phyloP scores from a whole-genome alignment of 257 asterid species.

The Solanum lycopersicoides region DNA sequence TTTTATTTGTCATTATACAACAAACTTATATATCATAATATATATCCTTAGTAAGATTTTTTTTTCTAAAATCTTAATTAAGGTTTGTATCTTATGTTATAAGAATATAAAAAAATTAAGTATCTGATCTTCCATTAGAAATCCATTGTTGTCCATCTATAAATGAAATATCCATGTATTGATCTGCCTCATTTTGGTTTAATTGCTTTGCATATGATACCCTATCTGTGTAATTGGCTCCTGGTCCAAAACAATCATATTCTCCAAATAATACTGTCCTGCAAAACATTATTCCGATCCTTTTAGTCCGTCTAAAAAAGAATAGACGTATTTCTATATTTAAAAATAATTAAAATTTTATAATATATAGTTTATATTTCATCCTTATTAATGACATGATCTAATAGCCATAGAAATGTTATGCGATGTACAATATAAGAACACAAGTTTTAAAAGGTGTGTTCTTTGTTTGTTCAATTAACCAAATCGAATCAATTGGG shows the following conservation, averaged over 20 bases:
- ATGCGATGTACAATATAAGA: not conserved
- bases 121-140: not conserved
- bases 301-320: not conserved
- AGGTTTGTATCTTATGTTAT: not conserved
- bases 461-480: not conserved
- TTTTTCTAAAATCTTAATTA: not conserved
- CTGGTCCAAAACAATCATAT: slow-evolving; percentile 53
- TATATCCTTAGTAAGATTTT: not conserved
- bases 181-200: slow-evolving; percentile 47
- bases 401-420: not conserved
- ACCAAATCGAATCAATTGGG: not conserved
- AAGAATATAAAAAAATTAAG: not conserved
- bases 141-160: slow-evolving; percentile 78
- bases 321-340: not conserved
- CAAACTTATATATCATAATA: not conserved
- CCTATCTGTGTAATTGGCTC: slow-evolving; percentile 40
- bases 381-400: not conserved
- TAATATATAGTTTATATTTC: not conserved
- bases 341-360: not conserved
- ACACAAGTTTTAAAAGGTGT: not conserved
- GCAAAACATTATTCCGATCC: not conserved
- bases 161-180: slow-evolving; percentile 41
- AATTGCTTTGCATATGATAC: slow-evolving; percentile 52
- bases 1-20: not conserved
- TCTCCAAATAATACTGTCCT: slow-evolving; percentile 81